phyloP scores from a whole-genome alignment of 768 basidiomycete genomes.

The Sistotremastrum suecicum region DNA sequence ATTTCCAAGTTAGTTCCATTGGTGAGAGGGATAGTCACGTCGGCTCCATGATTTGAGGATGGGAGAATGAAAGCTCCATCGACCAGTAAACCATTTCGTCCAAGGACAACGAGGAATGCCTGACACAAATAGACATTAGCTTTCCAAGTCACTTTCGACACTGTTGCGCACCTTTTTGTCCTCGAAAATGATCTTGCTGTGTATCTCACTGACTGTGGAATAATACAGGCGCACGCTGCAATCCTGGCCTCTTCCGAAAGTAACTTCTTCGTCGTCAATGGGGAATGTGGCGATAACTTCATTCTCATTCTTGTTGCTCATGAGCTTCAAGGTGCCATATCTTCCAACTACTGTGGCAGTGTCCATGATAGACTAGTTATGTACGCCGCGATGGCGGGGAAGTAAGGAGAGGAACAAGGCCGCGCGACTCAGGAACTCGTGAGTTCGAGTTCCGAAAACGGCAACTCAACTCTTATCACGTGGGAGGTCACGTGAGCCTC shows the following conservation, averaged over 20 bases:
- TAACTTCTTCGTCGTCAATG: conserved; percentile 51
- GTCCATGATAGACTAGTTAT: conserved; percentile 8
- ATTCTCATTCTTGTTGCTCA: conserved; percentile 36
- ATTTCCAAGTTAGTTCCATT: conserved; percentile 59
- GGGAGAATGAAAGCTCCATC: conserved; percentile 55
- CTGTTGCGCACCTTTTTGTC: conserved; percentile 37
- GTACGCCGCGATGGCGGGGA: too few relatives aligned
- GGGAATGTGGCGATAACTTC: conserved; percentile 51
- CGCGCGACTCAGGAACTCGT: too few relatives aligned
- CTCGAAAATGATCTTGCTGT: conserved; percentile 56
- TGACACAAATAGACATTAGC: conserved; percentile 15
- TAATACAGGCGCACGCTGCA: conserved; percentile 65
- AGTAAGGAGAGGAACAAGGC: too few relatives aligned
- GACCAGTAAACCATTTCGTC: conserved; percentile 39
- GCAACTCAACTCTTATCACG: too few relatives aligned
- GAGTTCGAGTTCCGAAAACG: too few relatives aligned
- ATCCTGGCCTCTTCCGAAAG: conserved; percentile 49
- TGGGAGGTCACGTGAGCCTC: too few relatives aligned
- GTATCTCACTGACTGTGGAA: conserved; percentile 41
- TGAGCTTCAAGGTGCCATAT: conserved; percentile 49
- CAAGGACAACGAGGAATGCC: conserved; percentile 57
- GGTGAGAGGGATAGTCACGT: conserved; percentile 45
- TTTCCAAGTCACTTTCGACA: neutral
- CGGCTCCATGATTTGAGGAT: conserved; percentile 15
- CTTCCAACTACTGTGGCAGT: conserved; percentile 43